Percentiles rank a stretch among this genome's conserved stretches.
These are phyloP conservation scores for Suhomyces bolitotheri DNA, from an alignment of 1,139 yeast genomes.

Conservation along the genomic window DNA sequence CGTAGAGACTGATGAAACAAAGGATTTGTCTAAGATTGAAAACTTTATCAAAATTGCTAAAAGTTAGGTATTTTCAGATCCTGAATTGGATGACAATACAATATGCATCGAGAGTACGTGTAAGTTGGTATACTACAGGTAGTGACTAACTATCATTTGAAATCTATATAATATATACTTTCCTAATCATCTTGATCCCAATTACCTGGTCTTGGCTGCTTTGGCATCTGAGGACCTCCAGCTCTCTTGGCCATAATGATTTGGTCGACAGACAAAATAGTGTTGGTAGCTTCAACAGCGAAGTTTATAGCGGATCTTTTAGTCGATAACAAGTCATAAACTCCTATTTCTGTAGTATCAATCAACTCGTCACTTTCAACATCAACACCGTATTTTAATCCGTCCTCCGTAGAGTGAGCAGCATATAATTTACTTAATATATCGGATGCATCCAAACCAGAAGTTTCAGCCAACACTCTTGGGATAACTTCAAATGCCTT, in stretches of 20 bases:
- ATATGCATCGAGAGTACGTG: no score
- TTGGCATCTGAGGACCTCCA: constrained; percentile 94
- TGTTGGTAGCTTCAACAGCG: constrained; percentile 94
- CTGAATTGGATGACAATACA: not conserved
- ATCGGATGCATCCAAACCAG: constrained; percentile 90
- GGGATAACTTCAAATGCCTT: constrained; percentile 94
- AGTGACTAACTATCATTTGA: no score
- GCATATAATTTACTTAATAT: constrained; percentile 85
- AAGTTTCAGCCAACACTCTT: constrained; percentile 88
- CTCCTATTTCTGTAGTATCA: constrained; percentile 68
- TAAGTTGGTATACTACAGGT: no score
- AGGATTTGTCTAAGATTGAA: constrained; percentile 55
- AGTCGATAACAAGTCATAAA: constrained; percentile 76
- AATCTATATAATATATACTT: constrained; percentile 3
- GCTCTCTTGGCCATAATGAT: constrained; percentile 94
- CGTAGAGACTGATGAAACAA: constrained; percentile 66
- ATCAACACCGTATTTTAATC: constrained; percentile 41
- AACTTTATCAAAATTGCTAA: constrained; percentile 1
- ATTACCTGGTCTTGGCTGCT: constrained; percentile 86
- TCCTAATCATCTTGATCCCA: constrained; percentile 92
- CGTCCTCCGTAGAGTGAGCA: constrained; percentile 68
- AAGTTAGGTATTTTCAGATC: not conserved
- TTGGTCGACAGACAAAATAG: constrained; percentile 87
- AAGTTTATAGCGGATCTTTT: constrained; percentile 86
- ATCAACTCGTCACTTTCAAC: constrained; percentile 34